Base-by-base conservation (phyloP, 2,329 filamentous ascomycete genomes). In the Sclerotinia spermophila region DNA sequence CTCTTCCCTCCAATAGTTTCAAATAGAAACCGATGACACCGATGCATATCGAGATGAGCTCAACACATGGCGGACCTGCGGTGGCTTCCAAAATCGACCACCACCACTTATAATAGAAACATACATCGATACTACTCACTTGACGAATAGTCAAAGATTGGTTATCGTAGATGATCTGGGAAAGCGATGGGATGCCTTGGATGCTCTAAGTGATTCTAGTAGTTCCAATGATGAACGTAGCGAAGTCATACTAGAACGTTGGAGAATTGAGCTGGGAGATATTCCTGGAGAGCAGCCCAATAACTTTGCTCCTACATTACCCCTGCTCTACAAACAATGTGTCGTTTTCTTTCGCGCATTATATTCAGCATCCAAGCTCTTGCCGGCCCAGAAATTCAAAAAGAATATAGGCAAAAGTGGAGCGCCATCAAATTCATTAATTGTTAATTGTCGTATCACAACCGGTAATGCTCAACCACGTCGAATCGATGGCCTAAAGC, bases 311-410 rank as follows among this genome's bases (percentile, higher is more conserved):
- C 83, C 84, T 17, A 84, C 83, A 44, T 83, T 98, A 67, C 94
- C 96, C 21, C 95, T 93, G 67, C 90, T 97, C 71, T 99, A 99
- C 85, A 99, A 99, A 83, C 96, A 97, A 82, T 93, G 92, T 76
- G 97, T 99, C 74, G 92, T 98, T 75, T 89, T 97, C 76, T 97
- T 98, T 81, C 88, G 96, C 72, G 94, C 94, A 2, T 85, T 99
- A 60, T 97, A 92, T 80, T 89, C 92, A 65, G 92, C 92, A 69
- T 88, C 93, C 55, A 91, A 92, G 76, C 87, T 97, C 73, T 83
- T 97, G 73, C 96, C 96, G 3, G 89, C 92, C 35, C 97, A 92
- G 90, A 96, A 91, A 81, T 91, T 97, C 77, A 89, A 85, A 55
- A 87, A 91, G 77, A 89, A 87, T 66, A 85, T 92, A 73, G 87